Percentiles rank a stretch among this genome's conserved stretches.
Evolutionary conservation across 805 yeast species (phyloP).

Genomic region (Kuraishia ogatae): DNA sequence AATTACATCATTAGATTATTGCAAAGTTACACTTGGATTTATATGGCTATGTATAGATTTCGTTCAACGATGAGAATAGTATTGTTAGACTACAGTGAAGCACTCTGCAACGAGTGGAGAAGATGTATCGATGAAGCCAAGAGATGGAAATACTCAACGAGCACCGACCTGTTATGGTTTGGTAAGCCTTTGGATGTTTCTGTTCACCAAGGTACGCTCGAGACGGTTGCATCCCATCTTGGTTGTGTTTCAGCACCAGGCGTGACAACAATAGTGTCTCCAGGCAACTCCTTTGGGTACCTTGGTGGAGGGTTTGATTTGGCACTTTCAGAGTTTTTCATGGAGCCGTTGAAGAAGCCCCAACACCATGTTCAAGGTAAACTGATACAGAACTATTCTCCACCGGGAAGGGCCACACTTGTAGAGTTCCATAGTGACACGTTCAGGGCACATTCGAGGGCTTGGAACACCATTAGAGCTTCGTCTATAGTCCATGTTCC

Average conservation of each 20-base stretch:
- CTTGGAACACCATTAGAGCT: constrained; percentile 20
- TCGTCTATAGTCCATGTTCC: constrained; percentile 27
- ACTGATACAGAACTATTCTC: constrained; percentile 22
- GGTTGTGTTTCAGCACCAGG: constrained; percentile 7
- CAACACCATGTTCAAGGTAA: background rate
- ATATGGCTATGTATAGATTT: background rate
- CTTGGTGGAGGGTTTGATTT: constrained; percentile 45
- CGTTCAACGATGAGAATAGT: constrained; percentile 10
- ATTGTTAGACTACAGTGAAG: constrained; percentile 13
- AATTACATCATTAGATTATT: too few relatives aligned
- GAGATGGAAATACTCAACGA: constrained; percentile 1
- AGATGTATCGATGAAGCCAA: constrained; percentile 8
- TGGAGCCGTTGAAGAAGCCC: background rate
- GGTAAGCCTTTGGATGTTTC: constrained; percentile 11
- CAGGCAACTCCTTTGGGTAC: constrained; percentile 42
- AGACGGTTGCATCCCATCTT: background rate
- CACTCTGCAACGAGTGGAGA: constrained; percentile 14
- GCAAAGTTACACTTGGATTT: too few relatives aligned
- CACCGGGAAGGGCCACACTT: constrained; percentile 20
- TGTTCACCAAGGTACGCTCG: constrained; percentile 13
- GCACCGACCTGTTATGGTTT: constrained; percentile 10
- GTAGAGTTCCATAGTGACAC: constrained; percentile 17
- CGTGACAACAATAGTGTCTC: constrained; percentile 31
- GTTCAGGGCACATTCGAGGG: constrained; percentile 13
- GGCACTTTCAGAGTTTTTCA: constrained; percentile 22